Evolutionary conservation across 306 rosid genomes (phyloP), one percentile per base, ranked within the genome.

Genomic region (Spatholobus suberectus): DNA sequence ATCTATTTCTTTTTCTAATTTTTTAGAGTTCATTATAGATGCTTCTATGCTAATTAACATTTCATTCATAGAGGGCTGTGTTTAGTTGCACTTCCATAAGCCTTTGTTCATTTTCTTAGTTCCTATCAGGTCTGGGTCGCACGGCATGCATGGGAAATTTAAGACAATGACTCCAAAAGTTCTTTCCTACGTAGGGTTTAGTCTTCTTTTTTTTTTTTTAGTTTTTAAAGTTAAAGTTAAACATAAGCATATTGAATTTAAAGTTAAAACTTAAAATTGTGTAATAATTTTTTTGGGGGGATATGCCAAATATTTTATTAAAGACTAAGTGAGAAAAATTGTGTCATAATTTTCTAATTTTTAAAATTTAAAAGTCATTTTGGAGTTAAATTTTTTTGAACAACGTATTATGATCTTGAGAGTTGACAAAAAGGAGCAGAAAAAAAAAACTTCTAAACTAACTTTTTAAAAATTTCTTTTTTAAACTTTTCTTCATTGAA

Each of bases 61-160:
- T 11, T 68, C 2, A 20, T 11, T 68, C 2, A 20, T 13, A 75
- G 11, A 32, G 73, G 21, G 3, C 14, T 38, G 18, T 41, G 59
- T 44, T 61, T 23, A 4, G 40, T 23, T 58, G 44, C 72, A 24
- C 15, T 10, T 41, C 44, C 10, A 44, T n/a, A 8, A 55, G 17
- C 14, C 29, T 54, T 40, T 38, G 4, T n/a, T 77, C 47, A 69
- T 69, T 41, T 10, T 55, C 17, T 27, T 27, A 55, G 32, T 23
- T 68, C 26, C 40, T 27, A 9, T 10, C 46, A 62, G 0, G 57
- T 11, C 6, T 63, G 35, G 65, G 40, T n/a, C 10, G 41, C 32
- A 14, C 32, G 43, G 15, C 81, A 65, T 66, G 75, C 80, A 73
- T 27, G 37, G 11, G 26, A 63, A 58, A 55, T n/a, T 58, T 61